phyloP scores from a whole-genome alignment of 2,329 filamentous ascomycete species.

The Penicillium sp. region DNA sequence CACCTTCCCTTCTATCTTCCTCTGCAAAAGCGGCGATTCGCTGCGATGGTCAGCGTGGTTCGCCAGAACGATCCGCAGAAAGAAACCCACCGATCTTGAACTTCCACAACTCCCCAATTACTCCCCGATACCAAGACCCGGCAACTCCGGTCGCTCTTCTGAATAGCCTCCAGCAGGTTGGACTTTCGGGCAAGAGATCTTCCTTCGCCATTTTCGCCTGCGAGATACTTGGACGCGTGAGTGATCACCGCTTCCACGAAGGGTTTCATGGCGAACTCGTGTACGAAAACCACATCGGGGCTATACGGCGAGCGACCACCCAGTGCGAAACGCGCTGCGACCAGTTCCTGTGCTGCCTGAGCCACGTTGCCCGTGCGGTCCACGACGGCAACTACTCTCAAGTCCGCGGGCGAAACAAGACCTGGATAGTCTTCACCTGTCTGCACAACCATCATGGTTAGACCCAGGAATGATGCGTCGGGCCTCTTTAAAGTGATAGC shows the following conservation, averaged over 20 bases:
- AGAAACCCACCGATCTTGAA: conserved; percentile 27
- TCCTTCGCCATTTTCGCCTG: conserved; percentile 25
- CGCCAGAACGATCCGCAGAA: neutral
- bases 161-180: conserved; percentile 21
- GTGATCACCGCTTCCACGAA: conserved; percentile 55
- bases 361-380: conserved; percentile 61
- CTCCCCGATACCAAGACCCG: conserved; percentile 31
- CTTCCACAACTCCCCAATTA: conserved; percentile 32
- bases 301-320: conserved; percentile 61
- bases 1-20: conserved; percentile 47
- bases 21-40: conserved; percentile 31
- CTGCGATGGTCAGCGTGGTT: conserved; percentile 1
- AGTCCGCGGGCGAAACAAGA: conserved; percentile 28
- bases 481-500: conserved; percentile 41
- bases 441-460: conserved; percentile 18
- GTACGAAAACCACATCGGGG: conserved; percentile 65
- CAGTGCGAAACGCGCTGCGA: conserved; percentile 57
- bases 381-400: conserved; percentile 57
- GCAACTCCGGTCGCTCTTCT: conserved; percentile 27
- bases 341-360: conserved; percentile 55
- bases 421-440: conserved; percentile 16
- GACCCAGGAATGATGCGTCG: conserved; percentile 30
- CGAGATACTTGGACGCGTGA: conserved; percentile 32
- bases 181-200: conserved; percentile 15
- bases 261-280: conserved; percentile 60